phyloP scores from a whole-genome alignment of 192 early-diverging fungal genomes.

The Coemansia sp. region DNA sequence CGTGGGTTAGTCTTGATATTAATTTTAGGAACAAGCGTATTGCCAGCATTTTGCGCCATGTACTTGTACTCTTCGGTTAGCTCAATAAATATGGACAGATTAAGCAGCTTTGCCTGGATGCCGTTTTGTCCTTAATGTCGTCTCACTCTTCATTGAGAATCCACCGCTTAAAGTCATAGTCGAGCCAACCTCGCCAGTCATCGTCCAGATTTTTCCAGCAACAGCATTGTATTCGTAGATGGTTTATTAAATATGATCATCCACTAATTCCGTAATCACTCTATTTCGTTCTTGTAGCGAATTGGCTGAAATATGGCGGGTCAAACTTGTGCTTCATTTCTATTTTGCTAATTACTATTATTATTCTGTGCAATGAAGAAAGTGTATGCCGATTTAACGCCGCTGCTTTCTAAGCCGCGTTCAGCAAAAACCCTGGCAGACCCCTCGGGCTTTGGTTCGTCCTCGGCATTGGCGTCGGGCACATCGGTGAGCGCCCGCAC shows the following conservation, averaged over 20 bases:
- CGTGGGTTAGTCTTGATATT: conserved; percentile 66
- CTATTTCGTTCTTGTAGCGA: no score
- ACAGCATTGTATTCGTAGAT: conserved; percentile 74
- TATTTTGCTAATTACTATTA: no score
- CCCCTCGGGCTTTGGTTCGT: conserved; percentile 33
- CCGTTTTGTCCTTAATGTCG: conserved; percentile 88
- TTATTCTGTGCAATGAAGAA: conserved; percentile 1
- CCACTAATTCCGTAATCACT: no score
- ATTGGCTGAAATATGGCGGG: no score
- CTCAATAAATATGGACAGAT: conserved; percentile 74
- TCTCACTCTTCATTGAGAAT: conserved; percentile 88
- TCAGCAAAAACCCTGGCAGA: conserved; percentile 23
- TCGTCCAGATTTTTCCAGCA: conserved; percentile 83
- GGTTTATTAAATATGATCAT: no score
- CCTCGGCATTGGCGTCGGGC: conserved; percentile 14
- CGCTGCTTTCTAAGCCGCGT: conserved; percentile 20
- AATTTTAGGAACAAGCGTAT: conserved; percentile 43
- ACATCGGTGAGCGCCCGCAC: conserved; percentile 4
- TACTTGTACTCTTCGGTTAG: conserved; percentile 89
- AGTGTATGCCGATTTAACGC: conserved; percentile 44
- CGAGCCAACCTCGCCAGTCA: conserved; percentile 80
- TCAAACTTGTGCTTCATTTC: no score
- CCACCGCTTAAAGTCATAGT: conserved; percentile 81
- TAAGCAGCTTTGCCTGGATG: conserved; percentile 65
- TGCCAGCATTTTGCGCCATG: conserved; percentile 58